Evolutionary conservation across 768 basidiomycete species (phyloP).

Genomic region (Hericium alpestre): DNA sequence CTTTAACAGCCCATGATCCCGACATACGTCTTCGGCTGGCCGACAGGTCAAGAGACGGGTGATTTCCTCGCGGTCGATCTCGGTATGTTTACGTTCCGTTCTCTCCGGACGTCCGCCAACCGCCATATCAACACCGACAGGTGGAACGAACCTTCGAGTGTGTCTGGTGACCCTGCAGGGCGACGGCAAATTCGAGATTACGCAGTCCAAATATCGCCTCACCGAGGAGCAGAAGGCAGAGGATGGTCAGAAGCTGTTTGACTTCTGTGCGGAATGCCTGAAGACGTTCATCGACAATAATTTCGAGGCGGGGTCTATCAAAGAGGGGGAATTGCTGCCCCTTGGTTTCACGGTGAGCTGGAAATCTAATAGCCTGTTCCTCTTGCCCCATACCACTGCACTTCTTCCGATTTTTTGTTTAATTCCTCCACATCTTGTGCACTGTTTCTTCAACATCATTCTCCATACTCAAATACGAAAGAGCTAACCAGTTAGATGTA

Average conservation of each 20-base stretch:
- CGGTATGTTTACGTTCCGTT: slow-evolving; percentile 29
- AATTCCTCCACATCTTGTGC: too few relatives aligned
- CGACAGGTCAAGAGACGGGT: slow-evolving; percentile 79
- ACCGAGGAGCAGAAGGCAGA: slow-evolving; percentile 97
- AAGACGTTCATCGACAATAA: slow-evolving; percentile 81
- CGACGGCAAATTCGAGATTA: slow-evolving; percentile 93
- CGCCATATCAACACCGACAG: slow-evolving; percentile 24
- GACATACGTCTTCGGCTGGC: slow-evolving; percentile 94
- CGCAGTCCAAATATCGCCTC: slow-evolving; percentile 93
- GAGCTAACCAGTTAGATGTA: slow-evolving; percentile 10
- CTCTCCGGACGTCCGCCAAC: neutral
- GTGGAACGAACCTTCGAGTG: slow-evolving; percentile 96
- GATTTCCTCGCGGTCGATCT: slow-evolving; percentile 87
- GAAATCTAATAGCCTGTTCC: neutral
- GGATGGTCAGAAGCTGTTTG: slow-evolving; percentile 91
- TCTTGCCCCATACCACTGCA: neutral
- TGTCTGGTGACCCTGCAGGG: slow-evolving; percentile 91
- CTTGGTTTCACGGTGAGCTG: slow-evolving; percentile 84
- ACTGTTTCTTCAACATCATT: slow-evolving; percentile 5
- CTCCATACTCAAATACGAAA: neutral
- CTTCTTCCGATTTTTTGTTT: neutral
- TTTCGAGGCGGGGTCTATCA: slow-evolving; percentile 38
- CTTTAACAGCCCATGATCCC: slow-evolving; percentile 80
- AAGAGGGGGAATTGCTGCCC: slow-evolving; percentile 52
- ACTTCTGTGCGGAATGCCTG: slow-evolving; percentile 93